Evolutionary conservation across 768 basidiomycete genomes (phyloP).

Genomic region (Suillus variegatus): DNA sequence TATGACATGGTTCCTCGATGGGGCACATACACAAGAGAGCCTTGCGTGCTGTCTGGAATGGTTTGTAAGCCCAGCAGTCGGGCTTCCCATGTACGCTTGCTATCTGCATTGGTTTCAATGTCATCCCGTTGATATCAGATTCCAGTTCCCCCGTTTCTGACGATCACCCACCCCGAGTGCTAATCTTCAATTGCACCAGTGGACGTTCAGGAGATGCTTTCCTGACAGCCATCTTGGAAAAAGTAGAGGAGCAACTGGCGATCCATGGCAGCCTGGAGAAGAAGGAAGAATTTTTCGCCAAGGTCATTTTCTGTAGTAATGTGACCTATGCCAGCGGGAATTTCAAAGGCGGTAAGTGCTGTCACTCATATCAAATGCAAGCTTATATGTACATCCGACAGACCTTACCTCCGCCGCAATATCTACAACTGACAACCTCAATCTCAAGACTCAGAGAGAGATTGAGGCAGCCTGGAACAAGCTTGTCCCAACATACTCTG

Average conservation of each 20-base stretch:
- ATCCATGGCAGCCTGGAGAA: slow-evolving; percentile 39
- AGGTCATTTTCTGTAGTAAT: slow-evolving; percentile 94
- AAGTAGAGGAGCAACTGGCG: slow-evolving; percentile 49
- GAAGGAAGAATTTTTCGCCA: slow-evolving; percentile 63
- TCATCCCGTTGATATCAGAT: slow-evolving; percentile 9
- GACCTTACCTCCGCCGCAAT: slow-evolving; percentile 78
- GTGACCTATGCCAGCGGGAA: slow-evolving; percentile 89
- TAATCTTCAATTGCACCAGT: slow-evolving; percentile 95
- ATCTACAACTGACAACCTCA: slow-evolving; percentile 57
- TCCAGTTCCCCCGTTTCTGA: slow-evolving; percentile 10
- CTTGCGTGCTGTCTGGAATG: slow-evolving; percentile 85
- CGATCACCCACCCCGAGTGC: slow-evolving; percentile 46
- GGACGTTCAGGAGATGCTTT: slow-evolving; percentile 82
- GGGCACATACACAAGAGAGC: slow-evolving; percentile 94
- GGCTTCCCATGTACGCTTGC: slow-evolving; percentile 37
- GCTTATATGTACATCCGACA: slow-evolving; percentile 30
- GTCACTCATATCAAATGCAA: neutral
- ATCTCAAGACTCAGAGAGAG: slow-evolving; percentile 74
- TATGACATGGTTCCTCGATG: slow-evolving; percentile 89
- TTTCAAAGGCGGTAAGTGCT: slow-evolving; percentile 81
- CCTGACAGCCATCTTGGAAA: slow-evolving; percentile 58
- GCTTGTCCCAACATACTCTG: slow-evolving; percentile 62
- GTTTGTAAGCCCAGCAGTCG: slow-evolving; percentile 70
- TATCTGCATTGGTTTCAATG: slow-evolving; percentile 5
- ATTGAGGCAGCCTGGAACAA: slow-evolving; percentile 73